Percentiles rank a stretch among this genome's conserved stretches.
Evolutionary conservation across 208 protist species (phyloP).

Genomic region (Wallacemonas collosoma): DNA sequence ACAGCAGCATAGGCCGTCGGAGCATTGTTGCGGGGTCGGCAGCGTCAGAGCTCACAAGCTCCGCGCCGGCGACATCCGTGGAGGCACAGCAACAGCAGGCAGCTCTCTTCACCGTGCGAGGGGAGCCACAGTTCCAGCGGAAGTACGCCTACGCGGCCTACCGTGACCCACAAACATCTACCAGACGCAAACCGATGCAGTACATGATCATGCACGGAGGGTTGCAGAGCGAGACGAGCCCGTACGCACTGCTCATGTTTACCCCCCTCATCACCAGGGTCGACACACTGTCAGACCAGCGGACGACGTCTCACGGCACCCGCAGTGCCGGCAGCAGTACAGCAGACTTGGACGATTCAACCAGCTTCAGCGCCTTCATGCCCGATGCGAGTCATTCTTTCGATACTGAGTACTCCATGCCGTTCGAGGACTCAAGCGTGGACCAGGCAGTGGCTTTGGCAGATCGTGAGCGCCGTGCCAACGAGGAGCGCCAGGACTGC

Average conservation of each 20-base stretch:
- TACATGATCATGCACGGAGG: slow-evolving; percentile 87
- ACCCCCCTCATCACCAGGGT: slow-evolving; percentile 37
- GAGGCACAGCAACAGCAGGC: slow-evolving; percentile 15
- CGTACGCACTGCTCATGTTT: slow-evolving; percentile 84
- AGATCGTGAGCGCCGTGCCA: slow-evolving; percentile 21
- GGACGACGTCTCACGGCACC: neutral
- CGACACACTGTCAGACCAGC: slow-evolving; percentile 14
- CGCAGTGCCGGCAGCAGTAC: neutral
- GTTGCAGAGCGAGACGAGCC: slow-evolving; percentile 35
- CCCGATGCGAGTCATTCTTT: slow-evolving; percentile 4
- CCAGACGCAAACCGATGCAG: slow-evolving; percentile 41
- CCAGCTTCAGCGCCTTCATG: slow-evolving; percentile 18
- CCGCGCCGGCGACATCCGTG: neutral
- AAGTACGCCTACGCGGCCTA: slow-evolving; percentile 75
- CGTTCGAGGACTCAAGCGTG: neutral
- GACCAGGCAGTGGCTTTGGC: slow-evolving; percentile 13
- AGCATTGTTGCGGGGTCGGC: neutral
- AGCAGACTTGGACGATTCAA: slow-evolving; percentile 14
- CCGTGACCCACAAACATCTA: slow-evolving; percentile 29
- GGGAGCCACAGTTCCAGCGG: slow-evolving; percentile 66
- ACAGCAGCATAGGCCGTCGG: neutral
- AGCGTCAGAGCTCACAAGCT: neutral
- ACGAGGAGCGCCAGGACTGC: slow-evolving; percentile 23
- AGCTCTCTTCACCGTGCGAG: slow-evolving; percentile 51
- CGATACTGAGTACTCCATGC: slow-evolving; percentile 11